Conservation (phyloP, 1,284 basidiomycete species). For the Amylostereum areolatum region DNA sequence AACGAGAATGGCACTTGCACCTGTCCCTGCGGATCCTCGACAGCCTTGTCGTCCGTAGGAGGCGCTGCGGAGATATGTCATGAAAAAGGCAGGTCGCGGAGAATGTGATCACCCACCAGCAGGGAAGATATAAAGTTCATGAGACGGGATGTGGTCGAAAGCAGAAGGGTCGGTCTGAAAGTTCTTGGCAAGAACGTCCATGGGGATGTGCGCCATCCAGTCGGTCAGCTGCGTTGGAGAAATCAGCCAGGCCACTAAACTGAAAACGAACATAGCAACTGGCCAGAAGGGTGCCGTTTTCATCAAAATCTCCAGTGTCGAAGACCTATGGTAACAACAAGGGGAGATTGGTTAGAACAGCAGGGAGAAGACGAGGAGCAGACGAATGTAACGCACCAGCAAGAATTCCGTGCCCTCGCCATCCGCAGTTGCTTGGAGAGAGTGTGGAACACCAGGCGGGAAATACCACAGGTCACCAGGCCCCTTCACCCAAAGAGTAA, state of each 20-base stretch:
- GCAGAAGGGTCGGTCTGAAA: slow-evolving; percentile 50
- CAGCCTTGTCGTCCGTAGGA: slow-evolving; percentile 11
- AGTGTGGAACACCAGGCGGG: slow-evolving; percentile 52
- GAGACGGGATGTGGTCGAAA: slow-evolving; percentile 51
- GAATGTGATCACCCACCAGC: slow-evolving; percentile 30
- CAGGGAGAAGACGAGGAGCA: slow-evolving; percentile 1
- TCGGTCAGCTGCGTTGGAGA: slow-evolving; percentile 43
- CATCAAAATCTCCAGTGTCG: slow-evolving; percentile 58
- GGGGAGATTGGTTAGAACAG: neutral
- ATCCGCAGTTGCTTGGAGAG: slow-evolving; percentile 58
- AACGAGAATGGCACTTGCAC: slow-evolving; percentile 49
- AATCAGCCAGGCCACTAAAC: slow-evolving; percentile 5
- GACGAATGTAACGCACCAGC: slow-evolving; percentile 39
- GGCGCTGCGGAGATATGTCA: slow-evolving; percentile 10
- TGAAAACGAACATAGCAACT: neutral
- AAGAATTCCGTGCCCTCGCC: slow-evolving; percentile 64
- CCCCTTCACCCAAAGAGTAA: slow-evolving; percentile 13
- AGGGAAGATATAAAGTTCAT: slow-evolving; percentile 68
- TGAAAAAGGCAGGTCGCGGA: neutral
- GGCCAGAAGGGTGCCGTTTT: slow-evolving; percentile 64
- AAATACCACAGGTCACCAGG: slow-evolving; percentile 54
- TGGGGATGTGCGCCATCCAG: slow-evolving; percentile 61
- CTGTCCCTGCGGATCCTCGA: slow-evolving; percentile 44
- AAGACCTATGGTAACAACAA: slow-evolving; percentile 39
- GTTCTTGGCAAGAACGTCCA: slow-evolving; percentile 65